phyloP scores from a whole-genome alignment of 2,329 filamentous ascomycete species.

The Fusarium torreyae region DNA sequence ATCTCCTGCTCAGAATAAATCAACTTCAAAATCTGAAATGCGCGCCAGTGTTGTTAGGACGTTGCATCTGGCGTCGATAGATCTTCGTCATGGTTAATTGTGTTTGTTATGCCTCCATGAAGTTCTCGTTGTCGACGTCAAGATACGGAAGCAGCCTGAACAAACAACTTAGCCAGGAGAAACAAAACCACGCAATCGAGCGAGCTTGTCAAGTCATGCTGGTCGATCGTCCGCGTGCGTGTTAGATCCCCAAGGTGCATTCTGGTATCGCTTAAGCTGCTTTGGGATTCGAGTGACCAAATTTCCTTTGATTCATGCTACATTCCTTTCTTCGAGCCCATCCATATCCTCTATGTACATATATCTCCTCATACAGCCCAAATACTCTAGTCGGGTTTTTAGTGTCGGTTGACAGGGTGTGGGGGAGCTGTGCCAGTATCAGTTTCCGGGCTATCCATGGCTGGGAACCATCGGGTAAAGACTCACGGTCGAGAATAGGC shows the following conservation, averaged over 20 bases:
- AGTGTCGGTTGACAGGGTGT: constrained; percentile 48
- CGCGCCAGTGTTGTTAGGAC: too few relatives aligned
- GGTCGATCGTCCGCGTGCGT: not conserved
- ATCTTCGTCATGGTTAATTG: too few relatives aligned
- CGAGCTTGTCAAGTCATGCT: not conserved
- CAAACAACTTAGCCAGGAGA: too few relatives aligned
- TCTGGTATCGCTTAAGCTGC: not conserved
- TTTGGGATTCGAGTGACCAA: constrained; percentile 18
- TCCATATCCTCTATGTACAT: constrained; percentile 44
- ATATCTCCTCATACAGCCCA: constrained; percentile 21
- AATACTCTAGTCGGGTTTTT: constrained; percentile 25
- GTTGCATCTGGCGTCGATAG: too few relatives aligned
- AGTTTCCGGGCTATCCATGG: constrained; percentile 14
- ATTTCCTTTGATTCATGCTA: constrained; percentile 34
- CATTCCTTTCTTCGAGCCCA: constrained; percentile 17
- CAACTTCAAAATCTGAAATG: too few relatives aligned
- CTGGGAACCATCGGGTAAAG: constrained; percentile 43
- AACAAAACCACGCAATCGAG: too few relatives aligned
- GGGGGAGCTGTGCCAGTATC: constrained; percentile 49
- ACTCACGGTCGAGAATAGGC: constrained; percentile 84
- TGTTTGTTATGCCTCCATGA: too few relatives aligned
- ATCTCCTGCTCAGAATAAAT: too few relatives aligned
- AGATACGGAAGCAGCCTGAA: too few relatives aligned
- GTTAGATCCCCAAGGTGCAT: not conserved
- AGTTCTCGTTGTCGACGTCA: too few relatives aligned